Conservation (phyloP, 139 green algal species). For the Chlorella ohadii region DNA sequence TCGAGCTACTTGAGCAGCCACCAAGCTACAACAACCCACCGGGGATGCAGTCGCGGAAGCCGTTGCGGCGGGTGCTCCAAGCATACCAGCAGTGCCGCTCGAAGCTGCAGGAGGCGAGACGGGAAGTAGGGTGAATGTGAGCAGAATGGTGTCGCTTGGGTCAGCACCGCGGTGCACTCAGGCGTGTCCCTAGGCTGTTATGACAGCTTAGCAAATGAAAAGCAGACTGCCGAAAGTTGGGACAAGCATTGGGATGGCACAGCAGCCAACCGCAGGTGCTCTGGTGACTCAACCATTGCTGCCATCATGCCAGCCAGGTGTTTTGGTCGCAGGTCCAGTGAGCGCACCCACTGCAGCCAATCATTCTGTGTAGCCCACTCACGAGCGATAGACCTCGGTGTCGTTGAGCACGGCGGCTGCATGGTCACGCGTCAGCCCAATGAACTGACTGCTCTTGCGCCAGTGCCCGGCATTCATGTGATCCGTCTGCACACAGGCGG, state of each 20-base stretch:
- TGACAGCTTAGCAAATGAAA: too few relatives aligned
- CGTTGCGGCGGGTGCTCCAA: not conserved
- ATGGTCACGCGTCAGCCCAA: constrained; percentile 29
- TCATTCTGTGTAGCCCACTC: not conserved
- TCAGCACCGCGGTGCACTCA: not conserved
- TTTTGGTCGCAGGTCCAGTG: too few relatives aligned
- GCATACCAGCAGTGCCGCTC: constrained; percentile 28
- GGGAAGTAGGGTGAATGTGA: not conserved
- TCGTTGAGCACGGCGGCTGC: constrained; percentile 34
- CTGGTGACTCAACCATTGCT: too few relatives aligned
- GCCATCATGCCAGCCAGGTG: too few relatives aligned
- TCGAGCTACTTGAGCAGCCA: too few relatives aligned
- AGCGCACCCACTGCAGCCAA: not conserved
- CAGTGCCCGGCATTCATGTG: constrained; percentile 5
- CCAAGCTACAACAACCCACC: not conserved
- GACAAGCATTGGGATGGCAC: too few relatives aligned
- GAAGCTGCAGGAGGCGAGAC: constrained; percentile 28
- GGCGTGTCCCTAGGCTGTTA: too few relatives aligned
- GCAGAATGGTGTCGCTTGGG: too few relatives aligned
- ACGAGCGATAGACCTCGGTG: constrained; percentile 27
- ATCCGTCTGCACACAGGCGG: not conserved
- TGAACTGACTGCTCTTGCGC: constrained; percentile 46
- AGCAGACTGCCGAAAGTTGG: too few relatives aligned
- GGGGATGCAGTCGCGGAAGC: constrained; percentile 40
- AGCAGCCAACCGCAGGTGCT: too few relatives aligned